Evolutionary conservation across 2,329 filamentous ascomycete species (phyloP).

Genomic region (Pestalotiopsis sp.): DNA sequence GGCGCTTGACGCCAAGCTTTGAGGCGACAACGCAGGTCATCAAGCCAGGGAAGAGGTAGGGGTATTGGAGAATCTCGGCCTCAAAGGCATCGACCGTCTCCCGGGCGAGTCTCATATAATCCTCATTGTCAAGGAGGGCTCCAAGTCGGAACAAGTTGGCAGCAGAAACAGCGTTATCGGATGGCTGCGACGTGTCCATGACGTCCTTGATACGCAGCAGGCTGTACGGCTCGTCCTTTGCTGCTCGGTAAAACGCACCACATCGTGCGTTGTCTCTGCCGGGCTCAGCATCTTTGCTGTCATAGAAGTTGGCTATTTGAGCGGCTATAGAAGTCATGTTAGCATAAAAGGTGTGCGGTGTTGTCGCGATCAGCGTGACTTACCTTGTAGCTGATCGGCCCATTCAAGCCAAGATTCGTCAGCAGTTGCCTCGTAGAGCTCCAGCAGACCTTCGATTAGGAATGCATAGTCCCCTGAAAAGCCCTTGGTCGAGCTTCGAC

Average conservation of each 20-base stretch:
- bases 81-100: conserved; percentile 85
- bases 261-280: conserved; percentile 40
- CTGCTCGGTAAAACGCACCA: conserved; percentile 76
- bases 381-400: conserved; percentile 69
- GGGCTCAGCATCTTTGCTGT: conserved; percentile 45
- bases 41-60: conserved; percentile 86
- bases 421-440: conserved; percentile 82
- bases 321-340: neutral
- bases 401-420: conserved; percentile 77
- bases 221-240: conserved; percentile 63
- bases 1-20: conserved; percentile 65
- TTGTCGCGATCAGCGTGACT: conserved; percentile 24
- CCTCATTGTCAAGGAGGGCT: conserved; percentile 52
- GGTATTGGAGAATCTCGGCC: conserved; percentile 88
- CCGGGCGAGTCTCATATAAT: conserved; percentile 66
- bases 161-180: conserved; percentile 85
- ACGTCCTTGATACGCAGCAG: conserved; percentile 91
- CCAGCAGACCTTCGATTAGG: conserved; percentile 78
- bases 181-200: conserved; percentile 90
- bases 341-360: neutral
- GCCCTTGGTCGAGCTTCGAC: conserved; percentile 65
- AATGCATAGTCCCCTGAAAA: conserved; percentile 97
- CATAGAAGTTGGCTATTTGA: conserved; percentile 80
- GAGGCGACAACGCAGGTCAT: conserved; percentile 76
- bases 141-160: conserved; percentile 84